These are phyloP conservation scores for Neurospora sp. DNA, from an alignment of 495 filamentous ascomycete species.

Conservation along the genomic window DNA sequence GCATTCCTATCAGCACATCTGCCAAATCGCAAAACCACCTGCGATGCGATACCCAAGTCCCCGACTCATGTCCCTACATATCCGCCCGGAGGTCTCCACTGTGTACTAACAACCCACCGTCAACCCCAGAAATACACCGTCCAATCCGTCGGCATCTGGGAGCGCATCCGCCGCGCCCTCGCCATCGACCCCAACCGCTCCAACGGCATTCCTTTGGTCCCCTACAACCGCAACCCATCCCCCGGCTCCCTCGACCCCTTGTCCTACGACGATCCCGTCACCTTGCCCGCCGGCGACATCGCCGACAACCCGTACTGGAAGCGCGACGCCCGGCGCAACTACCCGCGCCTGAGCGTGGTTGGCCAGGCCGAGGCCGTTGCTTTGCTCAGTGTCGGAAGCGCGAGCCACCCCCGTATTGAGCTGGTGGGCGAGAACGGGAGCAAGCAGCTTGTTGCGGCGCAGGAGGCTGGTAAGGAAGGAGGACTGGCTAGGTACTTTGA, in stretches of 20 bases:
- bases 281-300: constrained; percentile 83
- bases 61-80: background rate
- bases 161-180: constrained; percentile 63
- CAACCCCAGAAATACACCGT: constrained; percentile 84
- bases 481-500: constrained; percentile 64
- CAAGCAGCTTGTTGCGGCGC: constrained; percentile 72
- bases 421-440: constrained; percentile 74
- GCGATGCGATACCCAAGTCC: constrained; percentile 1
- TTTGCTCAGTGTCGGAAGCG: constrained; percentile 76
- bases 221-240: constrained; percentile 80
- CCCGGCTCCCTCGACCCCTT: constrained; percentile 71
- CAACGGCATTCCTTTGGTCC: constrained; percentile 83
- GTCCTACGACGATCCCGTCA: constrained; percentile 81
- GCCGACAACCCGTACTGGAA: constrained; percentile 99
- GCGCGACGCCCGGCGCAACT: constrained; percentile 76
- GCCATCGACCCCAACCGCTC: constrained; percentile 85
- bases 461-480: constrained; percentile 61
- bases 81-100: background rate
- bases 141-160: constrained; percentile 85
- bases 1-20: no score
- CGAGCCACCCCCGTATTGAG: constrained; percentile 68
- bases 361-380: constrained; percentile 77
- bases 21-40: background rate
- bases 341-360: constrained; percentile 73
- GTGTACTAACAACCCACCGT: background rate